These are phyloP conservation scores for Prunus mongolica DNA, from an alignment of 306 rosid genomes.

Conservation along the genomic window DNA sequence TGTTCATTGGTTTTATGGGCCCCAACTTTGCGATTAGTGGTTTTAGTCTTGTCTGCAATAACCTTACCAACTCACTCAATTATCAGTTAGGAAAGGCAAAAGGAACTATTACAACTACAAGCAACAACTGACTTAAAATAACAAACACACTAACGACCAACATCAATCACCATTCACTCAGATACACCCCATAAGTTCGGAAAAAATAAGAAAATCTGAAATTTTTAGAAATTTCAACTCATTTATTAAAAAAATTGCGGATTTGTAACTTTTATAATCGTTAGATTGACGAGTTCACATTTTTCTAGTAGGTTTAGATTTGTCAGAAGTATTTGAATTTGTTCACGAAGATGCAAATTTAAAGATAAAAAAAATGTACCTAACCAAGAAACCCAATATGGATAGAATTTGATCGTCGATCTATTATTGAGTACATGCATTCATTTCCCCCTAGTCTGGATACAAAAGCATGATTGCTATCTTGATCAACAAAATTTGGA, in stretches of 20 bases:
- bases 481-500: not conserved
- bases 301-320: not conserved
- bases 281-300: not conserved
- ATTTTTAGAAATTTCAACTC: too few relatives aligned
- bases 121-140: not conserved
- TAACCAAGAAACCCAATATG: not conserved
- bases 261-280: too few relatives aligned
- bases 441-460: too few relatives aligned
- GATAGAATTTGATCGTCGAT: too few relatives aligned
- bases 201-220: too few relatives aligned
- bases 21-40: not conserved
- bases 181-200: not conserved
- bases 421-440: too few relatives aligned
- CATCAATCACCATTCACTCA: not conserved
- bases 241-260: too few relatives aligned
- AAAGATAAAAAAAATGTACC: not conserved
- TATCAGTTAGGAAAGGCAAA: too few relatives aligned
- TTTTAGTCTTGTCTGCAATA: not conserved
- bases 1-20: not conserved
- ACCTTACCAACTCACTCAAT: not conserved
- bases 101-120: not conserved
- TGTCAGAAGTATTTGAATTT: not conserved
- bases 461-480: too few relatives aligned
- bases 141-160: not conserved
- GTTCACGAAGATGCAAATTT: not conserved